These are phyloP conservation scores for Piper longum DNA, from an alignment of 164 flowering plant species.

Conservation along the genomic window DNA sequence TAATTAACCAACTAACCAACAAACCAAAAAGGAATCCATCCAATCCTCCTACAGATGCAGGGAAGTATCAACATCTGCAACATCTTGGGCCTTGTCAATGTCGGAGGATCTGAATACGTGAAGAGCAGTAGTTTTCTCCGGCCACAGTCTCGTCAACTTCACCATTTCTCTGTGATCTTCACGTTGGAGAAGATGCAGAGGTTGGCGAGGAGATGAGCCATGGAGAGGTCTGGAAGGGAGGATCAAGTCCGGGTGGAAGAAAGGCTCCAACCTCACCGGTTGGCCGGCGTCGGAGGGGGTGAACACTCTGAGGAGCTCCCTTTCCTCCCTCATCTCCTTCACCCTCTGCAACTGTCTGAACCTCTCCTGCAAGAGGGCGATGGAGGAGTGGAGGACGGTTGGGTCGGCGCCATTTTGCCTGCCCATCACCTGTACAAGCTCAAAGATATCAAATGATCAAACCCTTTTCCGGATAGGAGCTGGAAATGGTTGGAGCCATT, in stretches of 20 bases:
- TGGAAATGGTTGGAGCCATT: conserved; percentile 10
- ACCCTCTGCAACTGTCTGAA: conserved; percentile 29
- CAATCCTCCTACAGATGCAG: conserved; percentile 33
- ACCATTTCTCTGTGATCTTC: conserved; percentile 9
- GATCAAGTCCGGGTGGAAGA: conserved; percentile 19
- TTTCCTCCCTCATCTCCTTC: conserved; percentile 44
- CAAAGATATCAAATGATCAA: neutral
- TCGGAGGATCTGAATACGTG: neutral
- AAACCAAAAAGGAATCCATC: no score
- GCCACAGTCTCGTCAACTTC: conserved; percentile 11
- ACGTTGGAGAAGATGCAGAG: conserved; percentile 7
- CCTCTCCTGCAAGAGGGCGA: conserved; percentile 37
- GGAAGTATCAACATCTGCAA: conserved; percentile 48
- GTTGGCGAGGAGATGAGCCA: conserved; percentile 6
- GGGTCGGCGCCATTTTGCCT: conserved; percentile 16
- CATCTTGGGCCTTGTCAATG: conserved; percentile 13
- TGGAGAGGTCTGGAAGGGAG: conserved; percentile 10
- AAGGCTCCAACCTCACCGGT: conserved; percentile 8
- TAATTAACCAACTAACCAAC: no score
- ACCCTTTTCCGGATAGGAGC: conserved; percentile 8
- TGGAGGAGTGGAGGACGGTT: conserved; percentile 18
- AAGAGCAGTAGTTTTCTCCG: conserved; percentile 12
- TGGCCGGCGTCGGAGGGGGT: conserved; percentile 20
- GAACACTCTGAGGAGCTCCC: conserved; percentile 24
- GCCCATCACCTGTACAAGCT: conserved; percentile 13